These are phyloP conservation scores for Glycine soja DNA, from an alignment of 306 rosid species.

Conservation along the genomic window DNA sequence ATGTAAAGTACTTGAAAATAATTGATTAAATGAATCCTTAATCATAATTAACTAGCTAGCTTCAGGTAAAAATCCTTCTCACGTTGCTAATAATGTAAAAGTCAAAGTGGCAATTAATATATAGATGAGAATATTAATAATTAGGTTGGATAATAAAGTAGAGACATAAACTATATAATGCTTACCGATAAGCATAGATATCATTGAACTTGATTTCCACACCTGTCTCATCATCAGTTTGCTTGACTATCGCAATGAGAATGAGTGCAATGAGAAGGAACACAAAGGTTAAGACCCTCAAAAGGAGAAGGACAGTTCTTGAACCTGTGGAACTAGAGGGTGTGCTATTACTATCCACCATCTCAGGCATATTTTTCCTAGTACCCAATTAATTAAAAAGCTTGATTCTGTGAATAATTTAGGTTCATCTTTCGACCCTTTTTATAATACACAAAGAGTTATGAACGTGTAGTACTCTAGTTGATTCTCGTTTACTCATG, in stretches of 20 bases:
- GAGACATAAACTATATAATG: too few species aligned
- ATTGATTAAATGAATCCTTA: too few species aligned
- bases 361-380: not conserved
- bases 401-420: not conserved
- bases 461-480: not conserved
- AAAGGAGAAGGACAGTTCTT: slow-evolving; percentile 48
- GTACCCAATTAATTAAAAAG: not conserved
- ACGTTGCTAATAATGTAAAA: too few species aligned
- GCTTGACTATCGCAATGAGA: slow-evolving; percentile 45
- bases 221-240: not conserved
- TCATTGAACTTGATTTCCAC: slow-evolving; percentile 43
- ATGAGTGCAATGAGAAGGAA: slow-evolving; percentile 61
- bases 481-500: too few species aligned
- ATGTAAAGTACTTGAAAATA: too few species aligned
- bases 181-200: slow-evolving; percentile 55
- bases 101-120: too few species aligned
- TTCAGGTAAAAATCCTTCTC: too few species aligned
- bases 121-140: too few species aligned
- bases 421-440: slow-evolving; percentile 3
- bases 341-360: slow-evolving; percentile 25
- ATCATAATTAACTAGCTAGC: too few species aligned
- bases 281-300: slow-evolving; percentile 60
- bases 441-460: not conserved
- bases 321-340: slow-evolving; percentile 53
- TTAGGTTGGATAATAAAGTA: too few species aligned